These are phyloP conservation scores for Fusarium sororula DNA, from an alignment of 2,329 filamentous ascomycete species.

Conservation along the genomic window DNA sequence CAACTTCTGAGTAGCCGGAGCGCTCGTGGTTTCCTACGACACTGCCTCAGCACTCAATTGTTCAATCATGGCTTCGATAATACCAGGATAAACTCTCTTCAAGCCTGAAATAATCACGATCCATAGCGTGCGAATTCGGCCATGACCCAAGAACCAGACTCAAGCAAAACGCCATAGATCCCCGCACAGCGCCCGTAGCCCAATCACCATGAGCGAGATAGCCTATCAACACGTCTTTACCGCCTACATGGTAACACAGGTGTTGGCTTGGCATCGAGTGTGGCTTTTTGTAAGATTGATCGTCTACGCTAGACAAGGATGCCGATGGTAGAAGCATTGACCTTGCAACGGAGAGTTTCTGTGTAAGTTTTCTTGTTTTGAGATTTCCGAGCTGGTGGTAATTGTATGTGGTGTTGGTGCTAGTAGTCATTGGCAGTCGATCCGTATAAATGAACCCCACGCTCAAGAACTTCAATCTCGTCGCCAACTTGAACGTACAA, in stretches of 20 bases:
- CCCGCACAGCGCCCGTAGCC: not conserved
- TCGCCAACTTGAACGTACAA: slow-evolving; percentile 41
- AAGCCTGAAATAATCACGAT: not conserved
- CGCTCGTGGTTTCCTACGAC: too few species aligned
- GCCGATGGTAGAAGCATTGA: not conserved
- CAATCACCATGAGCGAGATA: not conserved
- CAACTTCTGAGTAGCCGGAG: not conserved
- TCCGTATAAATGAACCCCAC: slow-evolving; percentile 40
- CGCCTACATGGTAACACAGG: not conserved
- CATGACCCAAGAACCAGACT: not conserved
- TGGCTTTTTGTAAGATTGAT: not conserved
- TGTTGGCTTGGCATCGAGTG: not conserved
- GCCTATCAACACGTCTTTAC: not conserved
- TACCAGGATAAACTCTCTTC: too few species aligned
- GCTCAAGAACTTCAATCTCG: slow-evolving; percentile 43
- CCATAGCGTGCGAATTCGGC: not conserved
- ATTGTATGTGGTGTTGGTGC: not conserved
- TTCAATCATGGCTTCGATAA: not conserved
- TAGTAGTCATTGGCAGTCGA: slow-evolving; percentile 43
- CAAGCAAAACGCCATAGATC: not conserved
- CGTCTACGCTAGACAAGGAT: not conserved
- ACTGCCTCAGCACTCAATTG: too few species aligned
- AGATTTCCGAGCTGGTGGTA: not conserved
- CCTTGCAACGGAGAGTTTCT: not conserved
- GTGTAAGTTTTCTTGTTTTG: not conserved